Percentiles rank a stretch among this genome's conserved stretches.
These are phyloP conservation scores for Fusarium sp. DNA, from an alignment of 2,329 filamentous ascomycete species.

Conservation along the genomic window DNA sequence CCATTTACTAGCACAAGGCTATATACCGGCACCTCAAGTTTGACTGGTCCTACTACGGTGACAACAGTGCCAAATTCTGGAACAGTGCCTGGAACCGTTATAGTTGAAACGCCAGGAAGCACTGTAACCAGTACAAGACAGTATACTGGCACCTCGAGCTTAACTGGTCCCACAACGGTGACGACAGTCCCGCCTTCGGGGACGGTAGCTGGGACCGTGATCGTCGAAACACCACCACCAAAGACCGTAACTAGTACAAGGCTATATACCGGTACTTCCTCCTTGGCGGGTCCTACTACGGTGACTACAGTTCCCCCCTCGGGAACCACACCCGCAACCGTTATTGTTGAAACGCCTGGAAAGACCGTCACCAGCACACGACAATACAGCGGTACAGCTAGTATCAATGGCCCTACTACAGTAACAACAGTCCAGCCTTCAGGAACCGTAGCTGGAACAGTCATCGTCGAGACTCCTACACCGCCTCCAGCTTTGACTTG, in stretches of 20 bases:
- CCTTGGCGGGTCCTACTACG: too few relatives aligned
- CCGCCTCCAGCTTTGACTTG: slow-evolving; percentile 20
- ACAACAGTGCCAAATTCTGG: too few relatives aligned
- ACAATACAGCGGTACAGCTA: not conserved
- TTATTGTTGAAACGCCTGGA: not conserved
- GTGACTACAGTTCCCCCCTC: too few relatives aligned
- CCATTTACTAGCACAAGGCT: too few relatives aligned
- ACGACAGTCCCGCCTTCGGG: too few relatives aligned
- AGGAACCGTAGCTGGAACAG: not conserved
- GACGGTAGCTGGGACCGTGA: not conserved
- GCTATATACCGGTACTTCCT: too few relatives aligned
- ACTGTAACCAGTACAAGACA: too few relatives aligned
- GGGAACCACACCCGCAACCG: too few relatives aligned
- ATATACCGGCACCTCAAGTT: too few relatives aligned
- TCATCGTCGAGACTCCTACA: slow-evolving; percentile 15
- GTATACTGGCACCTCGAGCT: too few relatives aligned
- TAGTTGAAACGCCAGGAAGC: not conserved
- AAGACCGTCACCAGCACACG: not conserved
- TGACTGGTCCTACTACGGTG: too few relatives aligned
- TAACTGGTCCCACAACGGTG: too few relatives aligned
- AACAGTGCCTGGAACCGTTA: not conserved
- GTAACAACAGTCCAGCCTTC: not conserved
- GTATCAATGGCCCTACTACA: not conserved
- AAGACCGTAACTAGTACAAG: slow-evolving; percentile 1
- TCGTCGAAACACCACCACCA: slow-evolving; percentile 2